Evolutionary conservation across 2,329 filamentous ascomycete genomes (phyloP).

Genomic region (Tolypocladium cylindrosporum): DNA sequence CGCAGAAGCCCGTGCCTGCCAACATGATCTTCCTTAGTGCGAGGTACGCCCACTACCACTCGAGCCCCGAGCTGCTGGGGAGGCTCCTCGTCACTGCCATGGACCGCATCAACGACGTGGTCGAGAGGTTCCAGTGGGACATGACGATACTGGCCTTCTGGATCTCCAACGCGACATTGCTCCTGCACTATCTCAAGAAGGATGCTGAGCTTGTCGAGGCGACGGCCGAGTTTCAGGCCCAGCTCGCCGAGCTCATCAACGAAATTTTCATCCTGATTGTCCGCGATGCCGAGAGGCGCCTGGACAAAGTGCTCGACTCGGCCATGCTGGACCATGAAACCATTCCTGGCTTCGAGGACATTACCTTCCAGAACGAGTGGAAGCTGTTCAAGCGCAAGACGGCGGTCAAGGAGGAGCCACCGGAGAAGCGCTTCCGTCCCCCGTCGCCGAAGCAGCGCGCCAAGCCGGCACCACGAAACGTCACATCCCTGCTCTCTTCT

Average conservation of each 20-base stretch:
- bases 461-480: slow-evolving; percentile 86
- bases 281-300: slow-evolving; percentile 83
- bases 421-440: slow-evolving; percentile 83
- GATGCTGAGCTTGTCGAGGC: slow-evolving; percentile 71
- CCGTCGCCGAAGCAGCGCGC: slow-evolving; percentile 89
- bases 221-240: slow-evolving; percentile 82
- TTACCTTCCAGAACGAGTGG: slow-evolving; percentile 97
- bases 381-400: slow-evolving; percentile 90
- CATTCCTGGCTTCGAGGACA: slow-evolving; percentile 93
- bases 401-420: slow-evolving; percentile 80
- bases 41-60: slow-evolving; percentile 93
- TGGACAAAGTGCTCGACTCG: slow-evolving; percentile 89
- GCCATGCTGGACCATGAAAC: slow-evolving; percentile 98
- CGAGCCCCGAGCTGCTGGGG: slow-evolving; percentile 72
- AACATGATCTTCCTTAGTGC: slow-evolving; percentile 96
- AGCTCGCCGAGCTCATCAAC: slow-evolving; percentile 89
- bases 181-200: slow-evolving; percentile 97
- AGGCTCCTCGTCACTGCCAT: slow-evolving; percentile 77
- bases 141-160: slow-evolving; percentile 99
- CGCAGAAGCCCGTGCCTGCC: slow-evolving; percentile 95
- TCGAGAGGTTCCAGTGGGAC: slow-evolving; percentile 96
- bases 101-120: slow-evolving; percentile 92
- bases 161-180: slow-evolving; percentile 91
- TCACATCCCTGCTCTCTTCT: slow-evolving; percentile 89
- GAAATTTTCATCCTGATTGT: slow-evolving; percentile 98